phyloP scores from a whole-genome alignment of 768 basidiomycete genomes.

The Hygrophorus pudorinus region DNA sequence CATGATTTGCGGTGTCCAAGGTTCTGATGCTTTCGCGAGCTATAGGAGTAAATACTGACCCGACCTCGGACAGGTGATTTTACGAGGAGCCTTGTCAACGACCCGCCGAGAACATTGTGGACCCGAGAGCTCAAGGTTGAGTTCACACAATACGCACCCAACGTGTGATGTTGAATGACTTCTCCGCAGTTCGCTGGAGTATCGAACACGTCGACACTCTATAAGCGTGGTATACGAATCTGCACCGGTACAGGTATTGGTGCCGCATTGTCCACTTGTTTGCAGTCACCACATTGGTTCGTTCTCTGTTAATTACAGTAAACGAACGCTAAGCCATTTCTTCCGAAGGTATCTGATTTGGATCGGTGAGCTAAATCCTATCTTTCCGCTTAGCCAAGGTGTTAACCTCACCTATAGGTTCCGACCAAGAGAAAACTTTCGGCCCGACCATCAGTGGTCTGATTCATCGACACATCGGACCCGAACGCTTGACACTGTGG shows the following conservation, averaged over 20 bases:
- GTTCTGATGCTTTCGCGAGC: too few relatives aligned
- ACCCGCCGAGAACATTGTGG: conserved; percentile 66
- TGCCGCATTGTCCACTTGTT: conserved; percentile 69
- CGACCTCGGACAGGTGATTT: conserved; percentile 39
- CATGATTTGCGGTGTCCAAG: conserved; percentile 74
- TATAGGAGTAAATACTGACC: too few relatives aligned
- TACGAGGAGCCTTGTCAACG: conserved; percentile 57
- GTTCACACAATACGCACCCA: neutral
- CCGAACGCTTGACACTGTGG: conserved; percentile 69
- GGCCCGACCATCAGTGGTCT: conserved; percentile 58
- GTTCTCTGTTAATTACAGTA: conserved; percentile 43
- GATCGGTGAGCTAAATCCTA: conserved; percentile 27
- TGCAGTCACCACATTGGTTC: conserved; percentile 38
- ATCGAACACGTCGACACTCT: conserved; percentile 72
- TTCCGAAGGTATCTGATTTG: conserved; percentile 61
- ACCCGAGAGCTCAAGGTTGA: conserved; percentile 72
- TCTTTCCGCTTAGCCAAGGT: too few relatives aligned
- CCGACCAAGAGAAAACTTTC: conserved; percentile 77
- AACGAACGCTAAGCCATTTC: neutral
- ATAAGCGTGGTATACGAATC: conserved; percentile 70
- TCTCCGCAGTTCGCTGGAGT: conserved; percentile 60
- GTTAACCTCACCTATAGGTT: conserved; percentile 24
- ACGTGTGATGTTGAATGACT: conserved; percentile 4
- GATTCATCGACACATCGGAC: conserved; percentile 60
- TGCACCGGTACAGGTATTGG: conserved; percentile 80